Conservation (phyloP, 257 asterid species). For the Solanum ossicruentum region DNA sequence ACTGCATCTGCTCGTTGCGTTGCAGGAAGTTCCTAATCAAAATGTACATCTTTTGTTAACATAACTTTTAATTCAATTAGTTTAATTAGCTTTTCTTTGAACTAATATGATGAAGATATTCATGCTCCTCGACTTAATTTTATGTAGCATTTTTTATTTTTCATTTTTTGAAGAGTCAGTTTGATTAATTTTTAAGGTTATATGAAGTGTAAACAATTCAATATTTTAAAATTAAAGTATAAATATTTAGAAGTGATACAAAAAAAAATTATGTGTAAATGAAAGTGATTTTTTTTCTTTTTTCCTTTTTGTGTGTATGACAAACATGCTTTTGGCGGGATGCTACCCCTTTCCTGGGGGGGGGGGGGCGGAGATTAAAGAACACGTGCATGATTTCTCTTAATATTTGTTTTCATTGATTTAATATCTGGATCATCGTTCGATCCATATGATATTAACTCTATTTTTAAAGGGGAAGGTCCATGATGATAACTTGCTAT, state of each 20-base stretch:
- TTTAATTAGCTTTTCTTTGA: background rate
- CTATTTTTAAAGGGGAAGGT: too few relatives aligned
- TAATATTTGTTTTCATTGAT: too few relatives aligned
- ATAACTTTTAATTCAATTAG: too few relatives aligned
- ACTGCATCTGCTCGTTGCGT: slow-evolving; percentile 13
- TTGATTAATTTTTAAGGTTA: background rate
- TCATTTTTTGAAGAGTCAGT: background rate
- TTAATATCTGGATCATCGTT: too few relatives aligned
- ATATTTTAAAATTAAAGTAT: background rate
- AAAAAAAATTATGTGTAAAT: background rate
- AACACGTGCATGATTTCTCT: background rate
- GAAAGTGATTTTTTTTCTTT: background rate
- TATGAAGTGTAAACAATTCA: background rate
- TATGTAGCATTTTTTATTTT: background rate
- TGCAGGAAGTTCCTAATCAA: slow-evolving; percentile 7
- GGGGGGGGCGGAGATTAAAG: too few relatives aligned
- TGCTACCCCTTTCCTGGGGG: background rate
- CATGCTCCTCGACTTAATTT: background rate
- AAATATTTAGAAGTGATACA: background rate
- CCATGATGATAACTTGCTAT: too few relatives aligned
- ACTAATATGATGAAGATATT: background rate
- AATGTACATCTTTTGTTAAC: background rate
- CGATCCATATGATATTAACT: too few relatives aligned
- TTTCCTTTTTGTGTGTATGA: too few relatives aligned
- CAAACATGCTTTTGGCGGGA: too few relatives aligned